phyloP scores from a whole-genome alignment of 371 early-diverging fungal species.

The Mortierella sp. region DNA sequence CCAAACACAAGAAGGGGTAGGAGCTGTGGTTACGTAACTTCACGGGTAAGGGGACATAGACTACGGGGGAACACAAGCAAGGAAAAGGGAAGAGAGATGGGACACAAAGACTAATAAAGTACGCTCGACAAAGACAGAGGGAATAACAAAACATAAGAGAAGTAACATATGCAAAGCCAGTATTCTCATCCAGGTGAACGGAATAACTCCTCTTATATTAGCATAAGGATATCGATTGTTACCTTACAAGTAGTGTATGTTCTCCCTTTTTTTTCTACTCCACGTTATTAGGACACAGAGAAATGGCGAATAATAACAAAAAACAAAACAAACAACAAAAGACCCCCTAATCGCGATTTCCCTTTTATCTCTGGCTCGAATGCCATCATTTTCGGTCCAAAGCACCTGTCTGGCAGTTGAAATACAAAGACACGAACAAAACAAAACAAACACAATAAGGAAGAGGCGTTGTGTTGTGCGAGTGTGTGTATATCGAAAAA shows the following conservation, averaged over 20 bases:
- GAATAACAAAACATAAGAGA: too few species aligned
- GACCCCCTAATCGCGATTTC: neutral
- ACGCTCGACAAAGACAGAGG: too few species aligned
- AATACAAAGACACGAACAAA: neutral
- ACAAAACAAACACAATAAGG: neutral
- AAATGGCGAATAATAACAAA: neutral
- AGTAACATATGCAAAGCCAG: too few species aligned
- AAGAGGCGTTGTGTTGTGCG: too few species aligned
- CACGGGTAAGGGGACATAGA: neutral
- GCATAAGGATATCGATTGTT: neutral
- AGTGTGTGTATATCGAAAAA: neutral
- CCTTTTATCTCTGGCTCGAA: neutral
- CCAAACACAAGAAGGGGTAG: too few species aligned
- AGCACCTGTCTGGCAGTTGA: slow-evolving; percentile 24
- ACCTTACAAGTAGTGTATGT: neutral
- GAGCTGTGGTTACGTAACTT: neutral
- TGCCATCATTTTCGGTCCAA: slow-evolving; percentile 32
- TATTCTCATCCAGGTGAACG: neutral
- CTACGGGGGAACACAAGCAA: neutral
- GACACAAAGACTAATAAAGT: neutral
- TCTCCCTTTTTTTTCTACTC: neutral
- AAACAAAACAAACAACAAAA: neutral
- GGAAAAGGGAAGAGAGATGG: neutral
- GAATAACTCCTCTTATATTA: neutral
- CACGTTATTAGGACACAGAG: slow-evolving; percentile 6